Conservation (phyloP, 1,284 basidiomycete species). For the Ceraceosorus guamensis region DNA sequence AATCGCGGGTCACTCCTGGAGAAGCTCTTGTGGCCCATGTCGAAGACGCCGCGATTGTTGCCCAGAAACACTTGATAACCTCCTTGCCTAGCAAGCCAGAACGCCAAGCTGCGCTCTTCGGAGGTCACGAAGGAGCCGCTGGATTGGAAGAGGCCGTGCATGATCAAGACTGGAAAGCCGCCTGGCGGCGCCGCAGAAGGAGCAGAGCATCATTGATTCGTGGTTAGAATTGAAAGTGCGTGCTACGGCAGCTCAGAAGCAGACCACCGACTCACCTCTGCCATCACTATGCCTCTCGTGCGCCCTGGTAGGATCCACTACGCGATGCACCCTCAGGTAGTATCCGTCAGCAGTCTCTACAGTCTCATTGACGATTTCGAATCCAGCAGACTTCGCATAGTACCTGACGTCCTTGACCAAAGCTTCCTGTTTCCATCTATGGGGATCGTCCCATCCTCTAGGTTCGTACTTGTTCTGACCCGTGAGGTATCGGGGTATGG, state of each 20-base stretch:
- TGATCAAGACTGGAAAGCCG: slow-evolving; percentile 58
- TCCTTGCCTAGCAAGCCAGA: slow-evolving; percentile 58
- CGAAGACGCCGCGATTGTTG: slow-evolving; percentile 59
- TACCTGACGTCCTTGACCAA: slow-evolving; percentile 56
- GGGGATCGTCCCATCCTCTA: slow-evolving; percentile 54
- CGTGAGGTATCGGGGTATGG: slow-evolving; percentile 17
- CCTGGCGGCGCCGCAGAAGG: slow-evolving; percentile 40
- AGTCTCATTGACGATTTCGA: slow-evolving; percentile 57
- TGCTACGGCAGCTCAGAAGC: not conserved
- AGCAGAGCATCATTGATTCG: too few relatives aligned
- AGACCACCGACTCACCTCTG: slow-evolving; percentile 34
- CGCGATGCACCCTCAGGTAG: slow-evolving; percentile 55
- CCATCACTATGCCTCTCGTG: slow-evolving; percentile 50
- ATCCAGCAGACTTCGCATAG: slow-evolving; percentile 57
- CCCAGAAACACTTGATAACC: slow-evolving; percentile 60
- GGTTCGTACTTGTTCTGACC: slow-evolving; percentile 11
- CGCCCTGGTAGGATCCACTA: slow-evolving; percentile 53
- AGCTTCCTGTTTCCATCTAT: slow-evolving; percentile 52
- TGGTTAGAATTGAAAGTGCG: not conserved
- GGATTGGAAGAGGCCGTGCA: slow-evolving; percentile 61
- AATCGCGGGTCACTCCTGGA: slow-evolving; percentile 56
- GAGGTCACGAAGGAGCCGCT: slow-evolving; percentile 61
- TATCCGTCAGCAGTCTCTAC: slow-evolving; percentile 60
- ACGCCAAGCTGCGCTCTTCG: slow-evolving; percentile 59
- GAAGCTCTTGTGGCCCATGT: slow-evolving; percentile 57